Base-by-base conservation (phyloP, 129 eudicot genomes). In the Rutidosis leptorrhynchoides region DNA sequence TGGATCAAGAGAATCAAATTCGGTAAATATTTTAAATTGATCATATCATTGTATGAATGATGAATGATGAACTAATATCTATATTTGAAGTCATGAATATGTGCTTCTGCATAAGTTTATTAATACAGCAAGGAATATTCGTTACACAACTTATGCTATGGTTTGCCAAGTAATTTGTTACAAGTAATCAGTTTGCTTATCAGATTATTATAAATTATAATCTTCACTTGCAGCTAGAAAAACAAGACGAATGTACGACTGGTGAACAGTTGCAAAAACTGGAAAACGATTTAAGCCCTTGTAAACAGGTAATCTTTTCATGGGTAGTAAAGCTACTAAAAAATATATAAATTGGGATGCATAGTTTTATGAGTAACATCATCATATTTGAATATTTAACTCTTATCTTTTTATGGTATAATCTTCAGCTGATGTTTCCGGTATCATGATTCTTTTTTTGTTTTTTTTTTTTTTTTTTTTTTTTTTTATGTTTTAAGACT, bases 221-320 rank as follows among this genome's bases (percentile, higher is more conserved):
- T 11, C 14, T 62, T 62, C 21, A 77, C 53, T 58, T 68, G 69
- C 82, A 78, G 83, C 60, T 78, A 5, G 59, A 76, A n/a, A 46
- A 68, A 29, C 66, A 29, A 12, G 67, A 58, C 43, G 69, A 65
- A 46, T 54, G 73, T 57, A 69, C 33, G 55, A 26, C 66, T 0
- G 82, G 68, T 69, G 84, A 78, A 75, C 58, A 62, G 17, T 23
- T 74, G 59, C 56, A 37, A 79, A 68, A 79, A 55, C 51, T 16
- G 63, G 77, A 84, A 57, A 65, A 68, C 14, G 78, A 68, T 63
- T 77, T 43, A 70, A 83, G 79, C 46, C 56, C 63, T 22, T 23
- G 33, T 56, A 58, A 43, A 48, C 55, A 67, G 73, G 79, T 67
- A 58, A 53, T 24, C 14, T 40, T 43, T 45, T 7, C n/a, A 21